Percentiles rank a stretch among this genome's conserved stretches.
These are phyloP conservation scores for Zopfochytrium polystomum DNA, from an alignment of 371 early-diverging fungal genomes.

Conservation along the genomic window DNA sequence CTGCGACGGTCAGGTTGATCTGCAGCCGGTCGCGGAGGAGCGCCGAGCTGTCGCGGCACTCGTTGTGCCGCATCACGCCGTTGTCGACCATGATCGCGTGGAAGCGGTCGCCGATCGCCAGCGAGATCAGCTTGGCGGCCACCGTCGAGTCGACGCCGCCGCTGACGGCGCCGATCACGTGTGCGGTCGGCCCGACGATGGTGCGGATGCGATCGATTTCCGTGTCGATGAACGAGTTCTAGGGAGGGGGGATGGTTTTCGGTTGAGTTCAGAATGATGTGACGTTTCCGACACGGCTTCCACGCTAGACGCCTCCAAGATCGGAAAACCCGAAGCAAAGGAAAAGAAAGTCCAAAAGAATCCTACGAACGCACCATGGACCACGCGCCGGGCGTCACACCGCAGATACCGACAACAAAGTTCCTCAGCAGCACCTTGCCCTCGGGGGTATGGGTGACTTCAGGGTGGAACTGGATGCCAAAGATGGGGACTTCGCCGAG, in stretches of 20 bases:
- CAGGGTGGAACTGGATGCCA: slow-evolving; percentile 98
- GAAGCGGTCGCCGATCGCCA: slow-evolving; percentile 97
- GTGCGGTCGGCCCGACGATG: slow-evolving; percentile 86
- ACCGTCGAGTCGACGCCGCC: slow-evolving; percentile 97
- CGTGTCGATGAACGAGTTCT: slow-evolving; percentile 94
- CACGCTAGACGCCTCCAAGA: too few species aligned
- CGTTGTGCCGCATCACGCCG: slow-evolving; percentile 96
- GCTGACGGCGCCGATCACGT: slow-evolving; percentile 94
- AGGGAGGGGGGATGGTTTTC: too few species aligned
- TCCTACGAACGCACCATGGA: slow-evolving; percentile 74
- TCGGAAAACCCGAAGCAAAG: too few species aligned
- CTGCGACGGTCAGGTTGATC: slow-evolving; percentile 91
- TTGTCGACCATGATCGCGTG: slow-evolving; percentile 97
- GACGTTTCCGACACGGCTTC: too few species aligned
- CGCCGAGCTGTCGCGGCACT: slow-evolving; percentile 79
- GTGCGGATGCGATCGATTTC: slow-evolving; percentile 89
- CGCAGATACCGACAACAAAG: slow-evolving; percentile 87
- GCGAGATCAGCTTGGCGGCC: slow-evolving; percentile 92
- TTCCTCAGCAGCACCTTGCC: slow-evolving; percentile 82
- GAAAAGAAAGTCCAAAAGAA: too few species aligned
- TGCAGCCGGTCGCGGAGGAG: slow-evolving; percentile 82
- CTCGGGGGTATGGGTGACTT: slow-evolving; percentile 92
- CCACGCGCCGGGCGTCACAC: slow-evolving; percentile 76
- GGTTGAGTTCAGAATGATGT: too few species aligned
- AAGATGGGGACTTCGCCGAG: slow-evolving; percentile 65